Evolutionary conservation across 202 grass and related monocot species (phyloP).

Genomic region (Zoysia matrella): DNA sequence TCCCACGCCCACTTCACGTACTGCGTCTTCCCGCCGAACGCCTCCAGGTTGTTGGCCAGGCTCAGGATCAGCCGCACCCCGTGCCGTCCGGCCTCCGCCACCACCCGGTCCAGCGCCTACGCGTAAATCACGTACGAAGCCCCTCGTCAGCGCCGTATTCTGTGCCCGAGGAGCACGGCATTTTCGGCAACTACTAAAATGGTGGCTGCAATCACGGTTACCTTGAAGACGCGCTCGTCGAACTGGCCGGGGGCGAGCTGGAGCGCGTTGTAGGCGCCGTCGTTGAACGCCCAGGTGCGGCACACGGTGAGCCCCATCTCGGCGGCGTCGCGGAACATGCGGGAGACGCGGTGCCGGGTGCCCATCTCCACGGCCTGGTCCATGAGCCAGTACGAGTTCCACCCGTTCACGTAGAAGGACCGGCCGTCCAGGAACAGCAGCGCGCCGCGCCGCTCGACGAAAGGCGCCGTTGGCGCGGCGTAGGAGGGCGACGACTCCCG

Average conservation of each 20-base stretch:
- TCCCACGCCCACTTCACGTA: conserved; percentile 96
- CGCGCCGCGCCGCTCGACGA: too few species aligned
- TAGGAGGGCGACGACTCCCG: background rate
- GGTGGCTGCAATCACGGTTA: conserved; percentile 8
- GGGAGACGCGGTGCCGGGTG: too few species aligned
- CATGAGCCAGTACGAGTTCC: too few species aligned
- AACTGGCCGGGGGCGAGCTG: conserved; percentile 82
- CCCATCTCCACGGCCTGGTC: too few species aligned
- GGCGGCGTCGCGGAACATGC: conserved; percentile 46
- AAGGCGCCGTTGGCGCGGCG: background rate
- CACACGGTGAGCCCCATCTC: conserved; percentile 94
- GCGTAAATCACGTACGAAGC: background rate
- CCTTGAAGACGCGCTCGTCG: conserved; percentile 88
- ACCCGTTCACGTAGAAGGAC: too few species aligned
- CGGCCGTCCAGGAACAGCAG: too few species aligned
- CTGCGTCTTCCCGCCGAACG: conserved; percentile 90
- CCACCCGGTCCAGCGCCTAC: conserved; percentile 80
- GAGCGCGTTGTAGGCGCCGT: conserved; percentile 91
- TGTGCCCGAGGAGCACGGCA: background rate
- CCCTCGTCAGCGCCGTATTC: background rate
- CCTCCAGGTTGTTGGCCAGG: conserved; percentile 89
- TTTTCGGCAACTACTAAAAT: background rate
- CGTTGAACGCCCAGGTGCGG: conserved; percentile 98
- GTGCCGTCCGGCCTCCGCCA: conserved; percentile 73
- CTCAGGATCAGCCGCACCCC: conserved; percentile 76